phyloP scores from a whole-genome alignment of 768 basidiomycete genomes.

The Sarcodon aspratus region DNA sequence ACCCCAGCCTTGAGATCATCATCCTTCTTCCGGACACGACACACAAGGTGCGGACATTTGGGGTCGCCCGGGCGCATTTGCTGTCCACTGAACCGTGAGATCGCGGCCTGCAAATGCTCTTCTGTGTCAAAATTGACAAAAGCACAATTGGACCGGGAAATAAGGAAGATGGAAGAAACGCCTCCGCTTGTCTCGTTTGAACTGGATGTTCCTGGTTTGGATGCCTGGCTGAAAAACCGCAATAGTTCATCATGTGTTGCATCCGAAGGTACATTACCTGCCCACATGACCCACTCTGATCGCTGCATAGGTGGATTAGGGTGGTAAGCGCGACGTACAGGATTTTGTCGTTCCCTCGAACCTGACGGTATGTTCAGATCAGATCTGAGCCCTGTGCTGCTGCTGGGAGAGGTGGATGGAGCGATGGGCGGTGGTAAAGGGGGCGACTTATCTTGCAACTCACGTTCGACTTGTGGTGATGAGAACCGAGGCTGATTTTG shows the following conservation, averaged over 20 bases:
- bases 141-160: slow-evolving; percentile 89
- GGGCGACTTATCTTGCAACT: neutral
- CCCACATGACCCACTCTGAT: slow-evolving; percentile 96
- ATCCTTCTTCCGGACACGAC: slow-evolving; percentile 66
- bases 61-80: slow-evolving; percentile 60
- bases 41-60: slow-evolving; percentile 70
- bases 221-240: slow-evolving; percentile 58
- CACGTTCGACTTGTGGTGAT: neutral
- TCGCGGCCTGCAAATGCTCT: slow-evolving; percentile 50
- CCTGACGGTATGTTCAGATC: neutral
- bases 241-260: slow-evolving; percentile 78
- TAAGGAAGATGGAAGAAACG: slow-evolving; percentile 81
- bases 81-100: slow-evolving; percentile 60
- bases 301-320: slow-evolving; percentile 63
- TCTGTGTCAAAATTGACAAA: slow-evolving; percentile 82
- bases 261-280: slow-evolving; percentile 82
- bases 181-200: slow-evolving; percentile 25
- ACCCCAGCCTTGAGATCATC: slow-evolving; percentile 88
- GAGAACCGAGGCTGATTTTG: neutral
- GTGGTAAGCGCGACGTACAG: slow-evolving; percentile 46
- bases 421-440: neutral
- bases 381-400: neutral
- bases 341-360: slow-evolving; percentile 1
- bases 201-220: slow-evolving; percentile 6
- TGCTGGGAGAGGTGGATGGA: neutral